Evolutionary conservation across 331 rosid species (phyloP), one percentile per base, ranked within the genome.

Genomic region (Malus hybrid): DNA sequence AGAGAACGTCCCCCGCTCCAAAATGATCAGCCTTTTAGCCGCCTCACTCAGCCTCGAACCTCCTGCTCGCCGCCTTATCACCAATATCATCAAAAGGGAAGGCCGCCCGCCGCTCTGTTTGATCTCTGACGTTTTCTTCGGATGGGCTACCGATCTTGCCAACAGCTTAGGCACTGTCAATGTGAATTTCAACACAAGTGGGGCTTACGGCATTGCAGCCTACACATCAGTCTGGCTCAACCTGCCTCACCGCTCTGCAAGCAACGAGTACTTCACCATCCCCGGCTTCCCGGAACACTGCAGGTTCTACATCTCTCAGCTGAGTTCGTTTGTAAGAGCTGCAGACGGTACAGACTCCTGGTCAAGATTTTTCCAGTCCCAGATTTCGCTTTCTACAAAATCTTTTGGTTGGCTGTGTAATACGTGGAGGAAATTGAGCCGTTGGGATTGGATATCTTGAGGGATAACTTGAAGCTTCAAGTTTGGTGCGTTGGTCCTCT

Each of bases 141-240:
- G 95, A 0, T 87, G 93, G 97, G 83, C 84, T 61, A 76, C 55
- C 10, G 70, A 78, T 10, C 80, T 89, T 44, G 91, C 95, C 0
- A 71, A 60, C 9, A 83, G 85, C 24, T 72, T 69, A 13, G 83
- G 86, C n/a, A 78, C 69, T 1, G 81, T 76, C 73, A 86, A 72
- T 15, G 71, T 89, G 15, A 1, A 52, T 11, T 89, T 89, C 87
- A 67, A 87, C 28, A 91, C 93, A 44, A 60, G 86, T 60, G 93
- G 95, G 31, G 97, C 93, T 32, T 91, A 91, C 61, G 95, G 97
- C 77, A 73, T 88, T 20, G n/a, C 89, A 33, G 84, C 80, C 10
- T 80, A 73, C 64, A 0, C 46, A 13, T 84, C 87, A 2, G 16
- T 80, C 5, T 83, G 84, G 85, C 65, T 68, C 19, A 39, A 80